Base-by-base conservation (phyloP, 805 yeast genomes). In the Zygosaccharomyces rouxii region DNA sequence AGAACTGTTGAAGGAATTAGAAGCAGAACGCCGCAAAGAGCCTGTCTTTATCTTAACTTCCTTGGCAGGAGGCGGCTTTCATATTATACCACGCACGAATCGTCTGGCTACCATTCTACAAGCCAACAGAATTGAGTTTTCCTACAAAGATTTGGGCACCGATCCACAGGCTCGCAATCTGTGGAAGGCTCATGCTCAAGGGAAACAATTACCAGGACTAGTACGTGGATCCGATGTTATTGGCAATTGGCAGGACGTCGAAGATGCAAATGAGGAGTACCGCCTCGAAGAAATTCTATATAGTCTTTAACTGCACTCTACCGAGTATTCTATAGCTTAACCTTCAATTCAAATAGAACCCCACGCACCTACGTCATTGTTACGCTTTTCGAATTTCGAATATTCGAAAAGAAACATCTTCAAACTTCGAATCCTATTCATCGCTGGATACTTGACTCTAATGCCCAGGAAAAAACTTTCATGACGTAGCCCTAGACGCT, bases 181-280 rank as follows among this genome's bases (percentile, higher is more conserved):
- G 23, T 89, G 97, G 97, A 80, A 80, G 59, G 76, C 94, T 55
- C 79, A 79, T 59, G 73, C 86, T 14, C 73, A 73, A 25, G 96
- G 95, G 3, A 81, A 85, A 56, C 71, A 80, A 1, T 75, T 89
- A 49, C 97, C 97, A 2, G 97, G 90, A 29, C 77, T 89, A 14
- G 89, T 89, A 14, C 78, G 96, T 66, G 88, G 86, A 7, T 94
- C 86, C 58, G 90, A 84, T 55, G 77, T 81, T 50, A 82, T 89
- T 54, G 96, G 96, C 2, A 85, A 88, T 63, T 86, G 86, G 84
- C 80, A 83, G 60, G 95, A 84, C 57, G 78, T 89, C 48, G 92
- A 86, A 46, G 94, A 88, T 41, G 89, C 89, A 37, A 88, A 88
- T 64, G 97, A 89, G 64, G 84, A 82, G 44, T 84, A 83, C 60